Evolutionary conservation across 2,329 filamentous ascomycete species (phyloP), one percentile per base, ranked within the genome.

Genomic region (Aspergillus sp.): DNA sequence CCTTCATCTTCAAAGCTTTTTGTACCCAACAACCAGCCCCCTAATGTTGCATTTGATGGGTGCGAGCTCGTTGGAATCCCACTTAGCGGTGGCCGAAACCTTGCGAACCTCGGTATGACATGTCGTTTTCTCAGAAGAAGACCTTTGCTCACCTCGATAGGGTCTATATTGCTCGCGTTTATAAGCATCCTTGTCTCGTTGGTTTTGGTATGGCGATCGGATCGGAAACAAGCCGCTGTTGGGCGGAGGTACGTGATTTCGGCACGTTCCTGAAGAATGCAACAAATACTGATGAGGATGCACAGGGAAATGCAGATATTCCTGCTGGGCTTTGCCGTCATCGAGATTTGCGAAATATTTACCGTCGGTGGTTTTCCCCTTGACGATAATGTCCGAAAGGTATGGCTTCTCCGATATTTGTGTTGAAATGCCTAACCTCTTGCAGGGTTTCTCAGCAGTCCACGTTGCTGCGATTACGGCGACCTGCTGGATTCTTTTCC

Each of bases 281-380:
- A 35, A 37, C 35, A 37, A 15, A 7, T 31, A 48, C 66, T 71
- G 33, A 69, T 55, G 4, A 12, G 23, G 8, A 44, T 55, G 56
- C 6, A 46, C 70, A 96, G 95, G 75, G 95, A 99, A 77, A 98
- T 99, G 85, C 95, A 99, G 82, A 70, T 97, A 35, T 98, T 99
- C 78, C 84, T 99, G 51, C 62, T 90, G 43, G 88, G 90, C 51
- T 99, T 91, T 74, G 89, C 96, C 57, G 77, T 98, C 58, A 87
- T 98, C 60, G 87, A 90, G 68, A 90, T 99, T 68, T 97, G 93
- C 77, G 95, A 98, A 75, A 96, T 99, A 69, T 97, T 99, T 78
- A 93, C 92, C 0, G 87, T 98, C 37, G 95, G 95, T 65, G 90
- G 88, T 31, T 93, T 99, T 68, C 92, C 93, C 3, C 78, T 97